Conservation (phyloP, 495 filamentous ascomycete species). For the Hypoxylon perforatum region DNA sequence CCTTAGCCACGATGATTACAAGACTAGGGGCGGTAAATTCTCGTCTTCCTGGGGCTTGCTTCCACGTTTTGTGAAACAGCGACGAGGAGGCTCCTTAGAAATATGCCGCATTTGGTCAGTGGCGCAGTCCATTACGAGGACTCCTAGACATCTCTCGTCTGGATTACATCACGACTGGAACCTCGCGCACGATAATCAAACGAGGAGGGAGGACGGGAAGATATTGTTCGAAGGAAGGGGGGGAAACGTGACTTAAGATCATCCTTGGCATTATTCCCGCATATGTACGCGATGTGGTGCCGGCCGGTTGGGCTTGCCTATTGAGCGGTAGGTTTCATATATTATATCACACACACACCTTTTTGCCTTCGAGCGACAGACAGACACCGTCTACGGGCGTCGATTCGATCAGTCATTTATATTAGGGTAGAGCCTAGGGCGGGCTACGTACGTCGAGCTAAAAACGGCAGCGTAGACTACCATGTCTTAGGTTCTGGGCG, state of each 20-base stretch:
- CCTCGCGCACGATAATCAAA: background rate
- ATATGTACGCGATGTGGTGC: conserved; percentile 8
- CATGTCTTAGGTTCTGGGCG: conserved; percentile 3
- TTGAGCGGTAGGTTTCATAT: conserved; percentile 8
- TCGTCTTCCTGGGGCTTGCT: background rate
- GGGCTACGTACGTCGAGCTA: background rate
- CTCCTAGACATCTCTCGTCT: background rate
- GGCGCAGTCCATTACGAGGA: background rate
- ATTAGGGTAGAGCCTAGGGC: background rate
- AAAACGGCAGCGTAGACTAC: too few relatives aligned
- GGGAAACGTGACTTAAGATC: background rate
- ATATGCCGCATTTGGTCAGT: background rate
- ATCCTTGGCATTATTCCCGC: conserved; percentile 15
- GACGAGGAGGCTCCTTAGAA: background rate
- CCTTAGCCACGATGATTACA: background rate
- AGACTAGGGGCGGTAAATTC: background rate
- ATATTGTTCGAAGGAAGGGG: background rate
- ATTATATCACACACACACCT: conserved; percentile 12
- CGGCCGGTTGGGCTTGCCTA: conserved; percentile 16
- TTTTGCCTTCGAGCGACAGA: background rate
- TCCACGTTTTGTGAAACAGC: background rate
- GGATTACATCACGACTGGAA: background rate
- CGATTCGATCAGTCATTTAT: conserved; percentile 5
- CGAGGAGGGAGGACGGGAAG: background rate
- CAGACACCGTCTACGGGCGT: background rate